Conservation (phyloP, 306 rosid species). For the Heteromeles arbutifolia region DNA sequence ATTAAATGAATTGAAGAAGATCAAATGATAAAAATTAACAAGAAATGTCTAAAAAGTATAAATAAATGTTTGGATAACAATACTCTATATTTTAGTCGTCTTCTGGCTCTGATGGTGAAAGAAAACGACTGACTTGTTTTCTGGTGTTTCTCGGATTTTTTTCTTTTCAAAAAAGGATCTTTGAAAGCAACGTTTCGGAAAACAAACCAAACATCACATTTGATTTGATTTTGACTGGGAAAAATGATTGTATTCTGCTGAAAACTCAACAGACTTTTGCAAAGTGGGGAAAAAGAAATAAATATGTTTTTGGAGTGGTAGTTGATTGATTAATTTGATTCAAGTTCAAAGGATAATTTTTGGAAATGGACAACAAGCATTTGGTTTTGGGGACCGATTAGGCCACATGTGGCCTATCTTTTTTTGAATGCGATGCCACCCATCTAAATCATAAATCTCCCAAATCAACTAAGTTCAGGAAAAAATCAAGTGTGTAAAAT, state of each 20-base stretch:
- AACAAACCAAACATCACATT: constrained; percentile 20
- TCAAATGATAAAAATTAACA: no score
- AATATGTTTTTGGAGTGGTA: not conserved
- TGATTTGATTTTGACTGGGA: constrained; percentile 16
- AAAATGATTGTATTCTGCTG: constrained; percentile 14
- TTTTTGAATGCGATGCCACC: constrained; percentile 41
- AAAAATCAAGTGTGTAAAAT: not conserved
- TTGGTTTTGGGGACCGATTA: not conserved
- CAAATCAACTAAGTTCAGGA: constrained; percentile 2
- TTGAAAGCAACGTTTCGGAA: constrained; percentile 45
- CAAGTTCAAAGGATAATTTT: not conserved
- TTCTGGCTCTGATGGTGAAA: constrained; percentile 29
- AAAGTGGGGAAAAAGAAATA: not conserved
- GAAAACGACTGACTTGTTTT: constrained; percentile 44
- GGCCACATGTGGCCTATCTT: constrained; percentile 36
- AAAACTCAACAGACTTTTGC: constrained; percentile 12
- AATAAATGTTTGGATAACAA: no score
- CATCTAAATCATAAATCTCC: constrained; percentile 29
- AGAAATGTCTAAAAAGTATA: accelerated
- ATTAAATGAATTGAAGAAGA: no score
- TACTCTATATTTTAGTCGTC: not conserved
- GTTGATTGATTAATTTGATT: not conserved
- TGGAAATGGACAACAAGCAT: constrained; percentile 13
- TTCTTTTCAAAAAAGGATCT: constrained; percentile 19
- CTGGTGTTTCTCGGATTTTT: constrained; percentile 27